Conservation (phyloP, 257 asterid genomes). For the Solanum megistacrolobum region DNA sequence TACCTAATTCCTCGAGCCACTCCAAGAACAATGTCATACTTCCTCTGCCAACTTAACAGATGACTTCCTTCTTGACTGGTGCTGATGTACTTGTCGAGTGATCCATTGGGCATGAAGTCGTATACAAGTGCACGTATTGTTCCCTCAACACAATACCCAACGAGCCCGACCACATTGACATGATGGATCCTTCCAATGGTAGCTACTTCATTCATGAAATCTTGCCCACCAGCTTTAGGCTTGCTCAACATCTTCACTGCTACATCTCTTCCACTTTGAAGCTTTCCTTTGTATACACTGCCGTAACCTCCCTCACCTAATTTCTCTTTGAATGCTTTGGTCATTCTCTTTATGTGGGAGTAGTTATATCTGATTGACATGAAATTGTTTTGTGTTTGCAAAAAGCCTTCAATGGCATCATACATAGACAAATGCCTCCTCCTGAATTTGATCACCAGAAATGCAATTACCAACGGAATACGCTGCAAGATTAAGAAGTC, state of each 20-base stretch:
- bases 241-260: no score
- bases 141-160: slow-evolving; percentile 31
- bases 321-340: background rate
- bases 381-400: background rate
- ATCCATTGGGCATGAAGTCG: slow-evolving; percentile 38
- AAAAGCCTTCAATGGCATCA: background rate
- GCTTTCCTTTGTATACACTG: slow-evolving; percentile 13
- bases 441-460: background rate
- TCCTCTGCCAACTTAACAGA: slow-evolving; percentile 7
- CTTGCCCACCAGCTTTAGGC: no score
- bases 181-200: slow-evolving; percentile 49
- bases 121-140: slow-evolving; percentile 32
- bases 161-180: slow-evolving; percentile 31
- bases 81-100: slow-evolving; percentile 28
- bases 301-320: no score
- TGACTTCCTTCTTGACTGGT: slow-evolving; percentile 7
- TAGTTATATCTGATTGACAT: background rate
- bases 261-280: no score
- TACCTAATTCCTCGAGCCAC: background rate
- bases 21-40: slow-evolving; percentile 26
- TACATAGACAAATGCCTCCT: background rate
- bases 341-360: background rate
- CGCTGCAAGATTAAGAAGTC: background rate
- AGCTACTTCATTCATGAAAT: no score
- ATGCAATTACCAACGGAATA: background rate